phyloP scores from a whole-genome alignment of 768 basidiomycete genomes.

The Auricularia sp. region DNA sequence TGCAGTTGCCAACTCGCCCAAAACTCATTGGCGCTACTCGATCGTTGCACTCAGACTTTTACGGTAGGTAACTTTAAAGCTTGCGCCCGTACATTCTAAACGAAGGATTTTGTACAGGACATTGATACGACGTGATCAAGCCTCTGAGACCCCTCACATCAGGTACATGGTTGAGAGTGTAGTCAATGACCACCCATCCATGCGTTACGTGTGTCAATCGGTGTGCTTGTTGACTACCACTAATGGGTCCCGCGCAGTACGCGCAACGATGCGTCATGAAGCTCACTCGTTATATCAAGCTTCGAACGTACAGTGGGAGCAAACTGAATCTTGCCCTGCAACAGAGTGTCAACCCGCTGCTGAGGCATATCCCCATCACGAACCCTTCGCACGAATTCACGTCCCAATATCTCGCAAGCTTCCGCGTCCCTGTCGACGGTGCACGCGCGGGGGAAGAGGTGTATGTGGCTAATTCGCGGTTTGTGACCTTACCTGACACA shows the following conservation, averaged over 20 bases:
- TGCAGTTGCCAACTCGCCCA: conserved; percentile 44
- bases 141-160: conserved; percentile 31
- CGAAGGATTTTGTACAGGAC: conserved; percentile 27
- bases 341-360: conserved; percentile 58
- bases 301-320: conserved; percentile 56
- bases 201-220: conserved; percentile 22
- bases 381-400: conserved; percentile 44
- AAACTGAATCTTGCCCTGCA: conserved; percentile 51
- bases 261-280: conserved; percentile 70
- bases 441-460: conserved; percentile 25
- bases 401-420: conserved; percentile 42
- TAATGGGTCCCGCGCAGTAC: conserved; percentile 32
- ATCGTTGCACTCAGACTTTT: conserved; percentile 61
- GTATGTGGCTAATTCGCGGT: conserved; percentile 27
- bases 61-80: not conserved
- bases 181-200: conserved; percentile 52
- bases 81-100: not conserved
- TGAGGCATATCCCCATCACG: conserved; percentile 35
- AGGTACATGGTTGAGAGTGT: conserved; percentile 33
- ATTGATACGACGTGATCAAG: conserved; percentile 54
- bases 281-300: conserved; percentile 62
- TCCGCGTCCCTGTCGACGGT: conserved; percentile 38
- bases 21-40: conserved; percentile 72
- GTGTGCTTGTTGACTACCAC: not conserved
- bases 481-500: conserved; percentile 1